phyloP scores from a whole-genome alignment of 345 rosid species.

The Trapa incisa region DNA sequence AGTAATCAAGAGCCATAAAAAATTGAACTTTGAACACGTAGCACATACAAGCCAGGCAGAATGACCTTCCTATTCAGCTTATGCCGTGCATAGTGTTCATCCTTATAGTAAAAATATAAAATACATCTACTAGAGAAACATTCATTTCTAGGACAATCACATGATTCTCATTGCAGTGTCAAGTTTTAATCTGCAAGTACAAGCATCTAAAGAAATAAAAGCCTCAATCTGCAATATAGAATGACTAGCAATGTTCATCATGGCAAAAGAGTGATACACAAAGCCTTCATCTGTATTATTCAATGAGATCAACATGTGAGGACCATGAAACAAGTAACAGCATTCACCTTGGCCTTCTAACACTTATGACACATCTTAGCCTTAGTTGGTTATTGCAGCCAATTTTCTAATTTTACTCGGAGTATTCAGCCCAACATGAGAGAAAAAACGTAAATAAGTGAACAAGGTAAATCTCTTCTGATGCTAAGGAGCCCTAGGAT shows the following conservation, averaged over 20 bases:
- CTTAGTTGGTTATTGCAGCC: neutral
- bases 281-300: neutral
- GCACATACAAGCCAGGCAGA: too few species aligned
- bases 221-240: neutral
- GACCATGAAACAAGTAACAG: neutral
- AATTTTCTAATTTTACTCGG: neutral
- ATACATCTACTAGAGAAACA: too few species aligned
- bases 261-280: neutral
- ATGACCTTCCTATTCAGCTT: too few species aligned
- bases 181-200: neutral
- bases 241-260: neutral
- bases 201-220: neutral
- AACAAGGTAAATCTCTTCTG: constrained; percentile 1
- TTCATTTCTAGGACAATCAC: neutral
- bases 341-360: neutral
- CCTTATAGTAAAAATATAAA: too few species aligned
- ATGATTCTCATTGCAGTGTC: neutral
- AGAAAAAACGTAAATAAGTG: neutral
- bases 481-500: constrained; percentile 55
- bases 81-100: too few species aligned
- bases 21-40: too few species aligned
- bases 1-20: too few species aligned
- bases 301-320: neutral
- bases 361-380: neutral
- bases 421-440: neutral